Base-by-base conservation (phyloP, 176 grass and related monocot species). In the Oryza punctata region DNA sequence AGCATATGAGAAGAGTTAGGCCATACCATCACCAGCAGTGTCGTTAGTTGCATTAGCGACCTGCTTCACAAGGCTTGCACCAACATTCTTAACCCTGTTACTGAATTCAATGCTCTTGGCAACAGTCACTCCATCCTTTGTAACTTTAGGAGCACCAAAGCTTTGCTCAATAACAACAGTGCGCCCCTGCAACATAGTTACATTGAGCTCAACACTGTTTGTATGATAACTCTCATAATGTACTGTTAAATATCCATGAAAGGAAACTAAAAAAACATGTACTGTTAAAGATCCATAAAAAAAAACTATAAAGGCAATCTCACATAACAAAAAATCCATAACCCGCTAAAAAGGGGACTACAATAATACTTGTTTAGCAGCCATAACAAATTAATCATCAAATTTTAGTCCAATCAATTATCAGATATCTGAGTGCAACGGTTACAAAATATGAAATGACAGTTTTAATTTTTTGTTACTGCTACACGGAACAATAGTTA, bases 1-100 rank as follows among this genome's bases (percentile, higher is more conserved):
- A 41, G 70, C 33, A 11, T 38, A 38, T 38, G 37, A 38, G 37
- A 38, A 79, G 33, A 77, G 76, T 18, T 54, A 73, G 63, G 30
- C 16, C 85, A 65, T 94, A 94, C 89, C 92, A 89, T 94, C 89
- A 59, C 92, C 89, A 47, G 92, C 92, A 80, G 86, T 70, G 70
- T 89, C 84, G 44, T 94, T 94, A 16, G 92, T 94, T 45, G 92
- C 92, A 79, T 94, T 94, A 15, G 92, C 92, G 0, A 94, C 92
- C 81, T 94, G 92, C 87, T 94, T 94, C 69, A 91, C 92, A 85
- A 94, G 92, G 73, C 92, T 94, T 26, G 92, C 92, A 41, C 89
- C 92, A 26, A 90, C 68, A 67, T 94, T 94, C 75, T 94, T 94
- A 19, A 91, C 82, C 77, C 85, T 85, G 77, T 94, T 90, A 73